These are phyloP conservation scores for Hericium erinaceus DNA, from an alignment of 768 basidiomycete genomes.

Conservation along the genomic window DNA sequence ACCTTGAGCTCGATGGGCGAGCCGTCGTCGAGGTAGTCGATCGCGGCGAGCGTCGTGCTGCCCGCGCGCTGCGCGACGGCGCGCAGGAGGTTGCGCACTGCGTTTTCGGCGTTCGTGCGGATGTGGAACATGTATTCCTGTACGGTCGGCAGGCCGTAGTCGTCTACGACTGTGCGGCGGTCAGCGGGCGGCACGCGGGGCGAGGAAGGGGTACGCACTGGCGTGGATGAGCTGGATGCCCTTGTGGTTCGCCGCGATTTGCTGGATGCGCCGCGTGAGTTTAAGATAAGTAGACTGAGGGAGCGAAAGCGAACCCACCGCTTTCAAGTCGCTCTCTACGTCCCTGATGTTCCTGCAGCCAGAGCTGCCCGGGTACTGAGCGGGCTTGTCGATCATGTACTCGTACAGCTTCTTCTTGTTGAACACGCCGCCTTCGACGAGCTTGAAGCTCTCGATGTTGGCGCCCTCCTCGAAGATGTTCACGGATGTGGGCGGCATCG, in stretches of 20 bases:
- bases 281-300: background rate
- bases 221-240: conserved; percentile 79
- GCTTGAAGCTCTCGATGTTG: conserved; percentile 83
- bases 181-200: background rate
- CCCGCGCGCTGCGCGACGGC: conserved; percentile 66
- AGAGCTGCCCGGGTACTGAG: conserved; percentile 74
- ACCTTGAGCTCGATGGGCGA: conserved; percentile 77
- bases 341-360: conserved; percentile 83
- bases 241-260: conserved; percentile 92
- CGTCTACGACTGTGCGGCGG: conserved; percentile 55
- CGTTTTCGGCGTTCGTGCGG: conserved; percentile 77
- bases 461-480: conserved; percentile 94
- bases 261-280: conserved; percentile 31
- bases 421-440: conserved; percentile 77
- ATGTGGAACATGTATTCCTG: conserved; percentile 94
- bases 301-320: conserved; percentile 37
- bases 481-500: conserved; percentile 91
- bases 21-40: conserved; percentile 85
- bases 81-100: conserved; percentile 74
- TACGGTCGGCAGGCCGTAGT: conserved; percentile 79
- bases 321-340: conserved; percentile 88
- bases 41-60: conserved; percentile 51
- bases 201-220: conserved; percentile 28
- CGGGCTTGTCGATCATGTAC: conserved; percentile 76
- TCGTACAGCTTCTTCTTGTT: conserved; percentile 66